These are phyloP conservation scores for Cytidiella melzeri DNA, from an alignment of 768 basidiomycete genomes.

Conservation along the genomic window DNA sequence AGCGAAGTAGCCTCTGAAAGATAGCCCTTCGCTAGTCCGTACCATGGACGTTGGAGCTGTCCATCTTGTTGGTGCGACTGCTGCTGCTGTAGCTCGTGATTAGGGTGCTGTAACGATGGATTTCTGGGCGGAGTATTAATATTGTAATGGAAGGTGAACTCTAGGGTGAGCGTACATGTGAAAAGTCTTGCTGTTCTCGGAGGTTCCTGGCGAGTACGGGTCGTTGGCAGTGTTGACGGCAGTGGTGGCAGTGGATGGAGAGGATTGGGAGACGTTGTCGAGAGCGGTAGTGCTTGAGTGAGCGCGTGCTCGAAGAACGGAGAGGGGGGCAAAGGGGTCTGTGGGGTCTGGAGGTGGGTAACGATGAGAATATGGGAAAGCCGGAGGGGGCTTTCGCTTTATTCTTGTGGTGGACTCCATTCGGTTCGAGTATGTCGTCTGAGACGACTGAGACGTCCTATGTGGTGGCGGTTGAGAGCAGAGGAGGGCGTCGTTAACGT, in stretches of 20 bases:
- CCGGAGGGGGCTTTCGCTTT: slow-evolving; percentile 55
- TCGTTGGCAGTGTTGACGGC: no score
- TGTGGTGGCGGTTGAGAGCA: not conserved
- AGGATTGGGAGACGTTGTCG: slow-evolving; percentile 6
- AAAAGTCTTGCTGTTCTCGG: no score
- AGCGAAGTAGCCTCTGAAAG: slow-evolving; percentile 17
- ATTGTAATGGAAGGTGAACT: no score
- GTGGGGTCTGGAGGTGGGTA: slow-evolving; percentile 64
- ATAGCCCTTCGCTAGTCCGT: slow-evolving; percentile 9
- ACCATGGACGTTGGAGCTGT: slow-evolving; percentile 9
- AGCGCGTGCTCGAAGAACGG: slow-evolving; percentile 55
- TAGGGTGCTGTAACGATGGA: no score
- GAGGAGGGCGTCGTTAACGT: not conserved
- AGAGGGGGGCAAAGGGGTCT: slow-evolving; percentile 68
- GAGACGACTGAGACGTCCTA: not conserved
- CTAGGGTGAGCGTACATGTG: no score
- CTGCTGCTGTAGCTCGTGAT: not conserved
- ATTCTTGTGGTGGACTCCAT: slow-evolving; percentile 16
- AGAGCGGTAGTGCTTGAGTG: slow-evolving; percentile 29
- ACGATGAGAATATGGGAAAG: slow-evolving; percentile 41
- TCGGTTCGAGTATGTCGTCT: not conserved
- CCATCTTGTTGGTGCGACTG: not conserved
- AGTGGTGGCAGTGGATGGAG: not conserved
- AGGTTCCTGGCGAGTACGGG: no score
- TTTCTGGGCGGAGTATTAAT: no score